A percentile compares a stretch with the other conserved stretches of the same genome.
Evolutionary conservation across 805 yeast species (phyloP).

Genomic region (Brettanomyces custersianus): DNA sequence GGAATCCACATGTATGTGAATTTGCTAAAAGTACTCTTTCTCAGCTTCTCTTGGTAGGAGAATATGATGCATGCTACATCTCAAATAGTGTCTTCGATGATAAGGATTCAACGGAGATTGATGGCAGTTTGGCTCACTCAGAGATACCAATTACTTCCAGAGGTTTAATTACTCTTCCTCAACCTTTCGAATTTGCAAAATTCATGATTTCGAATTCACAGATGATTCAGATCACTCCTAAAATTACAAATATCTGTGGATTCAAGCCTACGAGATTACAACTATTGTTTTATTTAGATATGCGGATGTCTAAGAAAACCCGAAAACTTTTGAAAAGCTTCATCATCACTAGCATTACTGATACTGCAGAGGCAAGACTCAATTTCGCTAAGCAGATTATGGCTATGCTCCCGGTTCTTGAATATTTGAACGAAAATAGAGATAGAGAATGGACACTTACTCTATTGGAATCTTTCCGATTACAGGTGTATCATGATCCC

Average conservation of each 20-base stretch:
- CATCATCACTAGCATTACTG: constrained; percentile 47
- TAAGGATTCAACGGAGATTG: too few relatives aligned
- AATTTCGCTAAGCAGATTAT: constrained; percentile 44
- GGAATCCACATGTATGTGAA: too few relatives aligned
- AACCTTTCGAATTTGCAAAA: neutral
- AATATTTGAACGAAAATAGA: constrained; percentile 32
- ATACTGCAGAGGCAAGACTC: constrained; percentile 38
- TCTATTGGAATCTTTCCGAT: constrained; percentile 20
- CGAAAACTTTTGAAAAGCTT: constrained; percentile 41
- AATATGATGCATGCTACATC: too few relatives aligned
- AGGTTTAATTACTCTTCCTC: too few relatives aligned
- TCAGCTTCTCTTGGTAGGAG: too few relatives aligned
- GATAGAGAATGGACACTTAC: constrained; percentile 43
- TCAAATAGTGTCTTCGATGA: too few relatives aligned
- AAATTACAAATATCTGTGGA: too few relatives aligned
- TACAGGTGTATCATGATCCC: constrained; percentile 26
- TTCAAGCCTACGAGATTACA: constrained; percentile 47
- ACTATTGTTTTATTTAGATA: constrained; percentile 46
- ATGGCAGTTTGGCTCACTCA: too few relatives aligned
- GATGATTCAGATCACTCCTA: too few relatives aligned
- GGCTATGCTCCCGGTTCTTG: constrained; percentile 43
- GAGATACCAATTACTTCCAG: too few relatives aligned
- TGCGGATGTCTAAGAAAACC: constrained; percentile 43
- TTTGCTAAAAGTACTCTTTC: too few relatives aligned
- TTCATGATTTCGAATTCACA: neutral